Evolutionary conservation across 2,329 filamentous ascomycete genomes (phyloP), one percentile per base, ranked within the genome.

Genomic region (Claviceps citrina): DNA sequence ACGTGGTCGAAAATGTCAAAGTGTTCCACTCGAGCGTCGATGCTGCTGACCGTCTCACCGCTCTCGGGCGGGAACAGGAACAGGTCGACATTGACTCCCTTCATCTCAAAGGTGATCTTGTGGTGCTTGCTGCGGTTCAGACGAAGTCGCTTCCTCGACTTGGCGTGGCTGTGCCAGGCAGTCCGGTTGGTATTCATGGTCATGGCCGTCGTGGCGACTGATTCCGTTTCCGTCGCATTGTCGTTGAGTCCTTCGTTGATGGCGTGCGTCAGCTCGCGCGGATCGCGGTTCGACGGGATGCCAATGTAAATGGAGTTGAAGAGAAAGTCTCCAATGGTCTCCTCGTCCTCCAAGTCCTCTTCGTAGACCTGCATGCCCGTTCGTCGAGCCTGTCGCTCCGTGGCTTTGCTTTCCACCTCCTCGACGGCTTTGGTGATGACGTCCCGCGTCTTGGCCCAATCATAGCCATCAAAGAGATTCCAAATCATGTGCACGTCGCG

Each of bases 271-370:
- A 96, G 70, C 24, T 93, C 84, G 39, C 75, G 75, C 5, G 86
- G 85, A 50, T 96, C 89, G 43, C 81, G 76, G 49, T 87, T 91
- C 9, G 83, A 73, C 0, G 89, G 83, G 15, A 98, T 83, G 12
- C 84, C 86, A 50, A 98, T 95, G 63, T 95, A 98, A 40, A 98
- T 94, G 0, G 91, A 98, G 56, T 98, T 96, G 70, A 98, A 98
- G 13, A 98, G 68, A 50, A 93, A 93, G 56, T 98, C 93, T 5
- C 85, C 86, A 58, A 96, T 93, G 5, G 82, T 83, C 10, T 78
- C 84, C 58, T 87, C 83, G 32, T 87, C 81, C 36, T 93, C 83
- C 18, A 81, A 72, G 19, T 89, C 78, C 27, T 78, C 79, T 39
- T 79, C 81, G 40, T 71, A 67, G 7, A 70, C 64, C 39, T 71